Evolutionary conservation across 495 filamentous ascomycete genomes (phyloP).

Genomic region (Trichocladium uniseriatum): DNA sequence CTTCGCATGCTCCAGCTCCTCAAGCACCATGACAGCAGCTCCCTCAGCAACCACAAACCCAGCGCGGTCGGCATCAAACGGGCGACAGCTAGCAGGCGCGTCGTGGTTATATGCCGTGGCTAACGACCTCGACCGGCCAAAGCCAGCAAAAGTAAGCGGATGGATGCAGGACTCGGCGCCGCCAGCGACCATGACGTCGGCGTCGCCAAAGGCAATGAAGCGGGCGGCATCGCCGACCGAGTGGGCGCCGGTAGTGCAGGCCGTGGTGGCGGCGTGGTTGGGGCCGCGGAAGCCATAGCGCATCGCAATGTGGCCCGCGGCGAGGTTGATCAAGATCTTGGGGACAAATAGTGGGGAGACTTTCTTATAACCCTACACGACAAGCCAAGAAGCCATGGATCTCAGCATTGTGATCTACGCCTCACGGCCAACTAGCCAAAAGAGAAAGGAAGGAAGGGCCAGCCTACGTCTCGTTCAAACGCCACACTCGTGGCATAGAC

Average conservation of each 20-base stretch:
- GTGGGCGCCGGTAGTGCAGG: slow-evolving; percentile 92
- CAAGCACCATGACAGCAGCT: slow-evolving; percentile 75
- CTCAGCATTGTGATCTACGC: slow-evolving; percentile 7
- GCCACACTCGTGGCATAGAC: slow-evolving; percentile 72
- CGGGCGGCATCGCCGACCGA: slow-evolving; percentile 86
- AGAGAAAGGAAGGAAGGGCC: slow-evolving; percentile 17
- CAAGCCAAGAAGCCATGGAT: neutral
- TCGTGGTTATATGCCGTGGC: slow-evolving; percentile 68
- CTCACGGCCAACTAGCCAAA: neutral
- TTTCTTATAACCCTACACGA: slow-evolving; percentile 70
- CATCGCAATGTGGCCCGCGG: slow-evolving; percentile 90
- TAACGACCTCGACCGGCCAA: slow-evolving; percentile 77
- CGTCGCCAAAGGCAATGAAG: slow-evolving; percentile 84
- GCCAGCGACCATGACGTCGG: slow-evolving; percentile 89
- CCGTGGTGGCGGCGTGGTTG: slow-evolving; percentile 84
- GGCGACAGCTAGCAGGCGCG: slow-evolving; percentile 67
- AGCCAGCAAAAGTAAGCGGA: slow-evolving; percentile 84
- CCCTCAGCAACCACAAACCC: slow-evolving; percentile 95
- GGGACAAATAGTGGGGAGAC: slow-evolving; percentile 90
- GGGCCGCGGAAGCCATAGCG: slow-evolving; percentile 84
- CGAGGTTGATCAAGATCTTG: slow-evolving; percentile 85
- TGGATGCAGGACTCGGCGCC: slow-evolving; percentile 94
- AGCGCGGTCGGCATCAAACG: slow-evolving; percentile 71
- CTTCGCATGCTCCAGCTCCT: slow-evolving; percentile 84
- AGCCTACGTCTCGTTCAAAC: slow-evolving; percentile 59